A percentile compares a stretch with the other conserved stretches of the same genome.
phyloP scores from a whole-genome alignment of 192 early-diverging fungal species.

The Spizellomyces sp. region DNA sequence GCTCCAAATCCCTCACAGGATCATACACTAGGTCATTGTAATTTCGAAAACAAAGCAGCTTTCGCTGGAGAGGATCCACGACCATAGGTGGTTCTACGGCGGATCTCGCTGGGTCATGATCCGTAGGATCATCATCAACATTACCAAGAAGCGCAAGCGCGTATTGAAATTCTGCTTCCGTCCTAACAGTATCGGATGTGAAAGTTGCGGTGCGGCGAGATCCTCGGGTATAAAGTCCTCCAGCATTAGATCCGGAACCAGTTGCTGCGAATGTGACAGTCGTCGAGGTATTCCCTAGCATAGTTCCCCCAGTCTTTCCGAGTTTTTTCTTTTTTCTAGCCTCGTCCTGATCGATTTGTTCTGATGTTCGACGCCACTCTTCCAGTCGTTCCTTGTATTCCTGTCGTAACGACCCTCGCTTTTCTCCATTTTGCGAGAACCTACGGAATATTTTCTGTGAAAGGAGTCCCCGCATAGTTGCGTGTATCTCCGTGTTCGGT shows the following conservation, averaged over 20 bases:
- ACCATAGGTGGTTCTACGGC: constrained; percentile 29
- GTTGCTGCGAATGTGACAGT: neutral
- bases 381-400: neutral
- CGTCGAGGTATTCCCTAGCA: neutral
- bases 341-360: neutral
- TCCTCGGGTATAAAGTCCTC: no score
- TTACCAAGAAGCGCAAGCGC: constrained; percentile 38
- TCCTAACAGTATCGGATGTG: constrained; percentile 50
- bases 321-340: neutral
- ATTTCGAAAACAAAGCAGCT: constrained; percentile 27
- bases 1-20: constrained; percentile 40
- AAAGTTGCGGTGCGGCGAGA: constrained; percentile 20
- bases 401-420: neutral
- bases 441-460: neutral
- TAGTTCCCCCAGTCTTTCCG: neutral
- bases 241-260: neutral
- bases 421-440: neutral
- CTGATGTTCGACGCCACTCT: neutral
- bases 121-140: constrained; percentile 20
- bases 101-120: constrained; percentile 17
- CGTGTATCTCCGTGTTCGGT: neutral
- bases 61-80: constrained; percentile 23
- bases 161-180: constrained; percentile 53
- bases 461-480: neutral
- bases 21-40: constrained; percentile 44